Percentiles rank a stretch among this genome's conserved stretches.
Conservation (phyloP, 2,329 filamentous ascomycete species). For the Exophiala xenobiotica region DNA sequence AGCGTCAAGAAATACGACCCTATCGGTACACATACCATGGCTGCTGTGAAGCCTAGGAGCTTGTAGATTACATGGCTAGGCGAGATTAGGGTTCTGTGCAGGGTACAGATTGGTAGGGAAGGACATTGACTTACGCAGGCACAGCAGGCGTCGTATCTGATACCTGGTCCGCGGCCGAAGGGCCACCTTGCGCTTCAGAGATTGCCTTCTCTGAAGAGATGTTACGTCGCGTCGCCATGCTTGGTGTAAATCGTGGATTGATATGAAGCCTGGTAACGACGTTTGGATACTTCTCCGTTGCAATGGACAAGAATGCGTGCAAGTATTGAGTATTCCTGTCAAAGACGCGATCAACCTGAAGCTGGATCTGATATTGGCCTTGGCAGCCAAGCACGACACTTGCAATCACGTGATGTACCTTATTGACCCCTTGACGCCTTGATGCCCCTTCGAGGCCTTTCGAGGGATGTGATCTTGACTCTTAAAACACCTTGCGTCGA, state of each 20-base stretch:
- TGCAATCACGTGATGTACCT: no score
- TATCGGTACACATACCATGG: constrained; percentile 86
- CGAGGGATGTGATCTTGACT: no score
- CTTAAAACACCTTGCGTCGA: no score
- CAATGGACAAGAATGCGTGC: neutral
- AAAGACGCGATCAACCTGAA: no score
- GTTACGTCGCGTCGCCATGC: constrained; percentile 19
- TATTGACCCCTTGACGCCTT: no score
- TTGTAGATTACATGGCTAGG: constrained; percentile 77
- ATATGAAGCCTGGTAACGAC: no score
- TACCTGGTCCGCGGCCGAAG: constrained; percentile 26
- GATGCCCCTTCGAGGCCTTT: no score
- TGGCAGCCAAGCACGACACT: neutral
- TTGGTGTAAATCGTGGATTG: no score
- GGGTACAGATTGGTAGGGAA: constrained; percentile 28
- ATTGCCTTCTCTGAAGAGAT: constrained; percentile 23
- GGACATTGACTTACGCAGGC: constrained; percentile 60
- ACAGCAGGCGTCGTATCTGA: constrained; percentile 65
- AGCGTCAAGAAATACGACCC: constrained; percentile 84
- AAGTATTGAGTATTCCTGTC: neutral
- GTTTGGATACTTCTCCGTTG: neutral
- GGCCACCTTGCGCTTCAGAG: constrained; percentile 23
- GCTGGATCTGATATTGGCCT: neutral
- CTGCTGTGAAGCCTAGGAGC: constrained; percentile 82
- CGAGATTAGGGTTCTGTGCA: constrained; percentile 38